Evolutionary conservation across 2,329 filamentous ascomycete species (phyloP).

Genomic region (Ophiostoma sp.): DNA sequence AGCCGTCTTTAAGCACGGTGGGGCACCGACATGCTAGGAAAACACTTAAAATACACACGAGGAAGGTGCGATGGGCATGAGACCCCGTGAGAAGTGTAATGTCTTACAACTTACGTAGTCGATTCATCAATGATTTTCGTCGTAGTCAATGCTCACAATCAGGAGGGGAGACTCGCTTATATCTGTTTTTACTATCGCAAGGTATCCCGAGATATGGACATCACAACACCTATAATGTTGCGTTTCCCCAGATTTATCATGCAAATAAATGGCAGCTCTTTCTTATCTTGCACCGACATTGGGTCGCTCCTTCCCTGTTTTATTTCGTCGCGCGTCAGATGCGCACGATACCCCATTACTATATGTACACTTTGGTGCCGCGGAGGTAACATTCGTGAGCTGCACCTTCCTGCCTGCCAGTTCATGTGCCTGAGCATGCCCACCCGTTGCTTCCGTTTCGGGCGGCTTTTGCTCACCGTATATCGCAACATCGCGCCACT

Average conservation of each 20-base stretch:
- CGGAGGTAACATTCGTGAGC: not conserved
- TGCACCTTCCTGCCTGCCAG: not conserved
- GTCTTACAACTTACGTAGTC: not conserved
- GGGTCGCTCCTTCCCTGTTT: constrained; percentile 11
- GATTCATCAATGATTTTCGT: not conserved
- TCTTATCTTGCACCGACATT: not conserved
- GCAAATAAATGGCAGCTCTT: not conserved
- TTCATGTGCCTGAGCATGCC: not conserved
- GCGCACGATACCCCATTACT: not conserved
- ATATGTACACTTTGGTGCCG: constrained; percentile 1
- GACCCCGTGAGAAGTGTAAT: not conserved
- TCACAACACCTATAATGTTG: not conserved
- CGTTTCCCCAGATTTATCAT: constrained; percentile 10
- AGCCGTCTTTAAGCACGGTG: constrained; percentile 4
- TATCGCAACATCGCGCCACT: constrained; percentile 3
- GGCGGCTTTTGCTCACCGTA: constrained; percentile 7
- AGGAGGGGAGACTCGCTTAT: not conserved
- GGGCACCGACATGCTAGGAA: not conserved
- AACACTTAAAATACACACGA: not conserved
- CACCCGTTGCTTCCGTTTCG: not conserved
- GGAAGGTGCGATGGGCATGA: not conserved
- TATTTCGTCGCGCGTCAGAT: not conserved
- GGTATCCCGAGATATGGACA: not conserved
- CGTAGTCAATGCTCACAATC: not conserved
- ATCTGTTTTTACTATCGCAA: not conserved